These are phyloP conservation scores for Xerocomus potaroensis DNA, from an alignment of 768 basidiomycete species.

Conservation along the genomic window DNA sequence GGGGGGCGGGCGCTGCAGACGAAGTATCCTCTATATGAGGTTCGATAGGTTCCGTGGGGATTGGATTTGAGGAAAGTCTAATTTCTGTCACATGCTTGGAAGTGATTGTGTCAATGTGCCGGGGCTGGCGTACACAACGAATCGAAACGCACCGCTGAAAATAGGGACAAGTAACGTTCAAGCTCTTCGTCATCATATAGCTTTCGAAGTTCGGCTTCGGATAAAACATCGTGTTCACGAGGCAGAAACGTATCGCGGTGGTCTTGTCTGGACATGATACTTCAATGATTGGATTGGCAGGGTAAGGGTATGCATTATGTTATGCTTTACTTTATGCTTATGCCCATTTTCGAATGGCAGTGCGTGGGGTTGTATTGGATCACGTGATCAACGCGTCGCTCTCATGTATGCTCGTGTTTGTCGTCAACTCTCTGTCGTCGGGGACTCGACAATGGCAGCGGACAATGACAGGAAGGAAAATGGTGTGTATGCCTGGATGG, in stretches of 20 bases:
- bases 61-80: constrained; percentile 28
- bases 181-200: constrained; percentile 64
- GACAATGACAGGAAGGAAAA: constrained; percentile 12
- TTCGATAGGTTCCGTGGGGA: constrained; percentile 18
- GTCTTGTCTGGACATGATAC: constrained; percentile 14
- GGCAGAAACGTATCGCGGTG: neutral
- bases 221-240: constrained; percentile 29
- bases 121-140: neutral
- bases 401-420: constrained; percentile 22
- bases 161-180: constrained; percentile 54
- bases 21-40: neutral
- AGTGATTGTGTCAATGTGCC: neutral
- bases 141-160: constrained; percentile 48
- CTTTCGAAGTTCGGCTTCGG: constrained; percentile 52
- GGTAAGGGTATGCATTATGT: no score
- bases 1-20: neutral
- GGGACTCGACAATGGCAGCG: constrained; percentile 9
- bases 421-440: neutral
- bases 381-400: constrained; percentile 29
- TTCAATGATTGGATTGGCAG: no score
- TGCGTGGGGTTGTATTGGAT: constrained; percentile 2
- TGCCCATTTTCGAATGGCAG: constrained; percentile 6
- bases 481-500: constrained; percentile 68
- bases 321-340: no score
- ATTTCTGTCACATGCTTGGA: constrained; percentile 60